Conservation (phyloP, 2,329 filamentous ascomycete species). For the Aspergillus ibericus region DNA sequence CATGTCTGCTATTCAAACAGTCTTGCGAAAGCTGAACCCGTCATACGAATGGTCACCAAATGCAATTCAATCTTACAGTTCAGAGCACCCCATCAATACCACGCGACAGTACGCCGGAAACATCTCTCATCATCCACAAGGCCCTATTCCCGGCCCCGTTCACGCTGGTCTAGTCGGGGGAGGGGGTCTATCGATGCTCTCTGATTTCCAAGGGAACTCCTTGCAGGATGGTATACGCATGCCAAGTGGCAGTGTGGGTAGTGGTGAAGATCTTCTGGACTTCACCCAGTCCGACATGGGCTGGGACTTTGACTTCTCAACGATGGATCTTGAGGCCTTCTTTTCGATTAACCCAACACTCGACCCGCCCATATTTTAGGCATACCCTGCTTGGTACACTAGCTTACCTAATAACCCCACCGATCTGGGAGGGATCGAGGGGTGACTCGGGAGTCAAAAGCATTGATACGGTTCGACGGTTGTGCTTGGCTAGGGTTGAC, state of each 20-base stretch:
- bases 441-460: background rate
- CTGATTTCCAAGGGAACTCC: conserved; percentile 24
- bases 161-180: background rate
- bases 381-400: background rate
- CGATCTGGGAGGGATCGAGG: background rate
- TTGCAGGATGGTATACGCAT: conserved; percentile 24
- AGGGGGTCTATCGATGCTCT: conserved; percentile 12
- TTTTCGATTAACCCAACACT: conserved; percentile 35
- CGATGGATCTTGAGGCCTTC: conserved; percentile 42
- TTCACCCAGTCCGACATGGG: conserved; percentile 40
- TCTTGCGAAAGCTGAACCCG: conserved; percentile 32
- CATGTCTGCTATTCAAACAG: conserved; percentile 34
- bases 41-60: conserved; percentile 29
- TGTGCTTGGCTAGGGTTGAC: background rate
- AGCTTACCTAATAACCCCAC: background rate
- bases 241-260: conserved; percentile 24
- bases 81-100: background rate
- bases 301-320: conserved; percentile 43
- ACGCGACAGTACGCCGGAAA: background rate
- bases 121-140: background rate
- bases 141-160: background rate
- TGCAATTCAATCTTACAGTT: background rate
- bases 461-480: background rate
- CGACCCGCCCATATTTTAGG: conserved; percentile 13
- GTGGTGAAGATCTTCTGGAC: conserved; percentile 36